These are phyloP conservation scores for Parafenestella ontariensis DNA, from an alignment of 2,329 filamentous ascomycete genomes.

Conservation along the genomic window DNA sequence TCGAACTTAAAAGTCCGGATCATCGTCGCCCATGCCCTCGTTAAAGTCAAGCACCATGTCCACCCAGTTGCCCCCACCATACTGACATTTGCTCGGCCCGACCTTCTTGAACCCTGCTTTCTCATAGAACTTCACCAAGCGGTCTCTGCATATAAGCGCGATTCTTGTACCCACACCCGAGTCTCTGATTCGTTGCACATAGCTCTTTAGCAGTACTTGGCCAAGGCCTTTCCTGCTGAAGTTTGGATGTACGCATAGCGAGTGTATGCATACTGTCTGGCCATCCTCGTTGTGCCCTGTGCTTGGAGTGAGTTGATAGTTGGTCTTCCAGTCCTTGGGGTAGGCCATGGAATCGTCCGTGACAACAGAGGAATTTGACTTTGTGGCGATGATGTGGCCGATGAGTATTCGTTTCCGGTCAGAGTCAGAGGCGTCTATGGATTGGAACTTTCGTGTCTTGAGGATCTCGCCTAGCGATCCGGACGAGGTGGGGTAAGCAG, in stretches of 20 bases:
- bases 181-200: slow-evolving; percentile 76
- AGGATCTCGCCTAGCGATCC: slow-evolving; percentile 55
- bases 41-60: slow-evolving; percentile 70
- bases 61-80: slow-evolving; percentile 81
- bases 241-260: slow-evolving; percentile 77
- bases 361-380: slow-evolving; percentile 67
- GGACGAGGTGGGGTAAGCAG: slow-evolving; percentile 62
- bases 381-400: slow-evolving; percentile 79
- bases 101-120: slow-evolving; percentile 73
- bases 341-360: slow-evolving; percentile 79
- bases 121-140: slow-evolving; percentile 77
- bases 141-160: slow-evolving; percentile 77
- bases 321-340: slow-evolving; percentile 70
- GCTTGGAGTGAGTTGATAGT: slow-evolving; percentile 39
- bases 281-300: slow-evolving; percentile 77
- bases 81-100: slow-evolving; percentile 72
- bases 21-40: slow-evolving; percentile 17
- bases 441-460: slow-evolving; percentile 62
- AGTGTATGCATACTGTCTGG: slow-evolving; percentile 80
- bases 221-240: slow-evolving; percentile 78
- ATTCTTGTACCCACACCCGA: slow-evolving; percentile 74
- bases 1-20: slow-evolving; percentile 1
- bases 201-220: slow-evolving; percentile 75
- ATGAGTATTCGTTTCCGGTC: slow-evolving; percentile 70
- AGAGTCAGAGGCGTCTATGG: slow-evolving; percentile 67